Evolutionary conservation across 805 yeast genomes (phyloP), one percentile per base, ranked within the genome.

Genomic region (Candida rishiriensis): DNA sequence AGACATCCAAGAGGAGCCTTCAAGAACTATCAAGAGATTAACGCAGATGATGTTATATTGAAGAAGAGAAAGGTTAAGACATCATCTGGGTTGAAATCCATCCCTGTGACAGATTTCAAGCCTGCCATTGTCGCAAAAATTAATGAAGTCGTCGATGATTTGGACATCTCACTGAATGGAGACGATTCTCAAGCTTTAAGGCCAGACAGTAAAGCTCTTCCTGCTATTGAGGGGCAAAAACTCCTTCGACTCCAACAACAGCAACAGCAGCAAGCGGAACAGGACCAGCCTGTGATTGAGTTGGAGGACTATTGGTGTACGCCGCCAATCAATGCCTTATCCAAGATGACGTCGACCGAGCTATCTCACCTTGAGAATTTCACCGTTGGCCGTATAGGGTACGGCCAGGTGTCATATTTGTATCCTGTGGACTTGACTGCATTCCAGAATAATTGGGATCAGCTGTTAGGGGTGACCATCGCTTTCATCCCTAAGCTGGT

Each of bases 391-490:
- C 75, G 90, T 52, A 69, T 68, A 42, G 83, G 84, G 0, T 74
- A 63, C 56, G 93, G 93, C 26, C 83, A 81, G 50, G 77, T 86
- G 38, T 76, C 82, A 4, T 86, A 81, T 54, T 70, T 72, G 34
- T 69, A 63, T 36, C 85, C 88, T 6, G 89, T 85, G n/a, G 90
- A 86, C 54, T 64, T 86, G 43, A 68, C 83, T 3, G 72, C 65
- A 1, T 69, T 83, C 40, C 70, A 73, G 36, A 60, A 66, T 3
- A 66, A 69, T 13, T 71, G 72, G 52, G 61, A 62, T 29, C 37
- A 61, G 21, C 36, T 70, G 50, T 59, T 73, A 62, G 71, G 78
- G 37, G 54, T 65, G 40, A 56, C 73, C 51, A 69, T 75, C 51
- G 54, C 70, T 29, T 76, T 85, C 48, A 70, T 73, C 30, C 65